Evolutionary conservation across 768 basidiomycete species (phyloP).

Genomic region (Boletus rufocinnamomeus): DNA sequence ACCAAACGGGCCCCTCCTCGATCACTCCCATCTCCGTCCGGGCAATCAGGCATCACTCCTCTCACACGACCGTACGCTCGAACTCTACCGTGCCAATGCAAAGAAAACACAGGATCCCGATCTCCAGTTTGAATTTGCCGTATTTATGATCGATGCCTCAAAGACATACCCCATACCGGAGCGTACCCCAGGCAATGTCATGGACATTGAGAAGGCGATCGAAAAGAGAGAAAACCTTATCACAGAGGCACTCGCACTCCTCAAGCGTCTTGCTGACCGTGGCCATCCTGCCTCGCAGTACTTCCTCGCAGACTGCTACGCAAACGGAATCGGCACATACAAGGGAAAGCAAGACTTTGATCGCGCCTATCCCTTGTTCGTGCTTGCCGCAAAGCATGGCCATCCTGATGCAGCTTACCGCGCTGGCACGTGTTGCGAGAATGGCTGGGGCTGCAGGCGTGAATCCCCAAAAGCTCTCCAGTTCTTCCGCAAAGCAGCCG

Average conservation of each 20-base stretch:
- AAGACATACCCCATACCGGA: constrained; percentile 82
- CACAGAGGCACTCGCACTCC: constrained; percentile 81
- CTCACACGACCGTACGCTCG: constrained; percentile 93
- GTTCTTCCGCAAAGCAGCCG: constrained; percentile 93
- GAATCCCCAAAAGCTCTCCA: constrained; percentile 90
- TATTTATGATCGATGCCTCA: constrained; percentile 98
- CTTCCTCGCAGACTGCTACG: constrained; percentile 97
- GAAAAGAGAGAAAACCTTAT: constrained; percentile 87
- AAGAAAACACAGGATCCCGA: constrained; percentile 99
- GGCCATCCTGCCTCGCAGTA: constrained; percentile 96
- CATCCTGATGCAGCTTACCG: constrained; percentile 96
- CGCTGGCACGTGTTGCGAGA: constrained; percentile 97
- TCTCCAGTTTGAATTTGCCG: constrained; percentile 96
- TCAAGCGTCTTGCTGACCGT: constrained; percentile 90
- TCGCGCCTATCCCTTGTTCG: constrained; percentile 93
- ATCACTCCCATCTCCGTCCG: constrained; percentile 90
- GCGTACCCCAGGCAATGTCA: constrained; percentile 67
- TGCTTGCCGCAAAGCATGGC: constrained; percentile 94
- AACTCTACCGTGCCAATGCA: constrained; percentile 95
- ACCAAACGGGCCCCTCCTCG: constrained; percentile 64
- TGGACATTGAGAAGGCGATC: constrained; percentile 77
- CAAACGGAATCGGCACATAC: constrained; percentile 94
- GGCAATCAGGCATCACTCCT: constrained; percentile 92
- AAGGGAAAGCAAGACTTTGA: constrained; percentile 95
- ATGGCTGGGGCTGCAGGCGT: constrained; percentile 96